These are phyloP conservation scores for Triticum timopheevii DNA, from an alignment of 176 grass and related monocot genomes.

Conservation along the genomic window DNA sequence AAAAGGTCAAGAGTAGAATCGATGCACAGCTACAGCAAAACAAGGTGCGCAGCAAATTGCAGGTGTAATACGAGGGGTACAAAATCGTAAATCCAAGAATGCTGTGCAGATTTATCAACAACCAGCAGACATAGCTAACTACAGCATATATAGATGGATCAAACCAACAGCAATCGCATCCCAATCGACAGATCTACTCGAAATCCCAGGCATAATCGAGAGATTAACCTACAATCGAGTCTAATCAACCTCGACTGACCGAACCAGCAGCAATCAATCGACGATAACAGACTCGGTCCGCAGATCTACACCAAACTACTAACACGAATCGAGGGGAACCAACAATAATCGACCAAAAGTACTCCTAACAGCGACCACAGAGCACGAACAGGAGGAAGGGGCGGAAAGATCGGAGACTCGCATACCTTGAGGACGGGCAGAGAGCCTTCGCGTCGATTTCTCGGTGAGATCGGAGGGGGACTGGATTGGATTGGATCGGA, in stretches of 20 bases:
- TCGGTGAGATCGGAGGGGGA: background rate
- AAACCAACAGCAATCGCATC: background rate
- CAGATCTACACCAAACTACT: background rate
- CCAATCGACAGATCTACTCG: background rate
- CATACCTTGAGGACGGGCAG: conserved; percentile 31
- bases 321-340: background rate
- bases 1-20: too few species aligned
- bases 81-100: too few species aligned
- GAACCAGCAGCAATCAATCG: background rate
- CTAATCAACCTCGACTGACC: too few species aligned
- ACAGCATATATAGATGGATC: background rate
- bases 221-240: background rate
- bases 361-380: background rate
- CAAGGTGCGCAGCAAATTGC: too few species aligned
- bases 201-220: background rate
- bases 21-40: too few species aligned
- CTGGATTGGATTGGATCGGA: background rate
- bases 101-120: too few species aligned
- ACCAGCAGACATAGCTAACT: too few species aligned
- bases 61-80: too few species aligned
- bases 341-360: background rate
- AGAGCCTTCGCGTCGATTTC: background rate
- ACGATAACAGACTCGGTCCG: too few species aligned
- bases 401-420: background rate
- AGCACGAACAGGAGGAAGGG: background rate